These are phyloP conservation scores for Protostelium mycophagum DNA, from an alignment of 78 protist species.

Conservation along the genomic window DNA sequence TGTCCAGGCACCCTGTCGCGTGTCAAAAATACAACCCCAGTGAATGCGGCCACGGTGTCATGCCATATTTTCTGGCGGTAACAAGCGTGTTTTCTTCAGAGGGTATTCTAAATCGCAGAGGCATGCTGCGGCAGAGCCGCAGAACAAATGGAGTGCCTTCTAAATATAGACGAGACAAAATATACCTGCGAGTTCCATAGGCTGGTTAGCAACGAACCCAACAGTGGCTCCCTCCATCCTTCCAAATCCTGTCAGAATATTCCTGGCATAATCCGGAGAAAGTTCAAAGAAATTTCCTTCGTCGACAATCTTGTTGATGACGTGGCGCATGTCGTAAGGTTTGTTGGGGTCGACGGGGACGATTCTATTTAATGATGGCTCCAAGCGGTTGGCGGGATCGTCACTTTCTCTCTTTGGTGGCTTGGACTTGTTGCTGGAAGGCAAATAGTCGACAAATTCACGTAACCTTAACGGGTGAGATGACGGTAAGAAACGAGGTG, in stretches of 20 bases:
- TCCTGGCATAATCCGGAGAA: constrained; percentile 89
- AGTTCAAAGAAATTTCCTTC: constrained; percentile 89
- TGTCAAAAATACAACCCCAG: too few relatives aligned
- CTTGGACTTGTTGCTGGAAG: constrained; percentile 64
- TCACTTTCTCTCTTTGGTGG: constrained; percentile 62
- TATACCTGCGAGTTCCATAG: constrained; percentile 86
- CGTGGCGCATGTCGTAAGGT: constrained; percentile 94
- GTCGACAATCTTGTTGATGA: constrained; percentile 87
- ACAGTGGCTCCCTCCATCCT: constrained; percentile 95
- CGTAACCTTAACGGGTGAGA: constrained; percentile 31
- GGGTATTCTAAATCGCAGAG: too few relatives aligned
- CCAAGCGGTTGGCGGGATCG: constrained; percentile 67
- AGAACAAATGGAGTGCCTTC: too few relatives aligned
- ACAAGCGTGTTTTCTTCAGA: too few relatives aligned
- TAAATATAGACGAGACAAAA: too few relatives aligned
- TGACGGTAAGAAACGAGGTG: too few relatives aligned
- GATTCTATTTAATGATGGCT: constrained; percentile 22
- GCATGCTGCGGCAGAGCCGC: too few relatives aligned
- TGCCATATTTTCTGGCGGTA: too few relatives aligned
- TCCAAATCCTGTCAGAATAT: constrained; percentile 89
- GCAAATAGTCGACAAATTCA: constrained; percentile 73
- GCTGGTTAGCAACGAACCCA: constrained; percentile 98
- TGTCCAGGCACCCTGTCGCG: constrained; percentile 84
- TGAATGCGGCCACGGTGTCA: too few relatives aligned
- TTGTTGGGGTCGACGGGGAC: constrained; percentile 79